phyloP scores from a whole-genome alignment of 2,329 filamentous ascomycete species.

The Paraphoma chrysanthemicola region DNA sequence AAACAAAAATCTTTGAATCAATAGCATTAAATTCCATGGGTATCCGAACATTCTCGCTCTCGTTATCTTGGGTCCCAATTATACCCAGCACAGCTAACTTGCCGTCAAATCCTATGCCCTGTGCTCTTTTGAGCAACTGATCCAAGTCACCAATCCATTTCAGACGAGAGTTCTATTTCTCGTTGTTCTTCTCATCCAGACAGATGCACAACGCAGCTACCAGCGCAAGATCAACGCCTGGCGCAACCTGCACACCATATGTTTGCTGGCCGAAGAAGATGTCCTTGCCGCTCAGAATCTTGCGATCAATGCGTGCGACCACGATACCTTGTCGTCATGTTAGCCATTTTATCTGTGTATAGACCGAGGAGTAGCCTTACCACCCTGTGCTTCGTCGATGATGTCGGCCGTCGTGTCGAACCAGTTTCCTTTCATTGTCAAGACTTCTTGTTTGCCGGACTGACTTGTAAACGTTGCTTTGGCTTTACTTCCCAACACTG shows the following conservation, averaged over 20 bases:
- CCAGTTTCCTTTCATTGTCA: slow-evolving; percentile 67
- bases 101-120: not conserved
- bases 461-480: slow-evolving; percentile 59
- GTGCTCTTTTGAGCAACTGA: no score
- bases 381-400: slow-evolving; percentile 53
- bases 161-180: slow-evolving; percentile 2
- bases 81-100: not conserved
- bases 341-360: not conserved
- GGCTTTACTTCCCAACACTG: slow-evolving; percentile 63
- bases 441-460: slow-evolving; percentile 30
- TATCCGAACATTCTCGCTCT: not conserved
- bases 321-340: slow-evolving; percentile 43
- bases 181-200: slow-evolving; percentile 63
- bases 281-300: slow-evolving; percentile 64
- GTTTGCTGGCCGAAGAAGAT: slow-evolving; percentile 68
- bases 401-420: slow-evolving; percentile 66
- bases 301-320: slow-evolving; percentile 67
- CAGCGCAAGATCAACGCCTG: slow-evolving; percentile 70
- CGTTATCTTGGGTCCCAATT: not conserved
- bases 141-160: no score
- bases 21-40: not conserved
- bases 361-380: slow-evolving; percentile 5
- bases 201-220: slow-evolving; percentile 72
- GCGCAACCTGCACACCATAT: slow-evolving; percentile 69
- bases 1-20: not conserved